A percentile compares a stretch with the other conserved stretches of the same genome.
phyloP scores from a whole-genome alignment of 106 monocot genomes.

The Allium sativum region DNA sequence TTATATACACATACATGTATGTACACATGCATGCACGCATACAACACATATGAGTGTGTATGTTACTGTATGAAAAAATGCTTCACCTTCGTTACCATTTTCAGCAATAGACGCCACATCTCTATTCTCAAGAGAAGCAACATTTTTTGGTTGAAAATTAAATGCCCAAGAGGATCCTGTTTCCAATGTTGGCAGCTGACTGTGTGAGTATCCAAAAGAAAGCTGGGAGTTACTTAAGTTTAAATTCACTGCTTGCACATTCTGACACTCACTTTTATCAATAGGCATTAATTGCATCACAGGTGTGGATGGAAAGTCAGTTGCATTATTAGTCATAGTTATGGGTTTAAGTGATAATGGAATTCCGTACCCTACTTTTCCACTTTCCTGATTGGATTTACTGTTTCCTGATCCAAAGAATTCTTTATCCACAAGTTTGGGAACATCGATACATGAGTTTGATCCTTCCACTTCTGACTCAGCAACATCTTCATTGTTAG shows the following conservation, averaged over 20 bases:
- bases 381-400: slow-evolving; percentile 24
- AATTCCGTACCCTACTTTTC: slow-evolving; percentile 35
- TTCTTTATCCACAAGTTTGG: slow-evolving; percentile 29
- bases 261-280: slow-evolving; percentile 15
- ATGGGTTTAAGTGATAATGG: slow-evolving; percentile 40
- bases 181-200: slow-evolving; percentile 81
- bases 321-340: slow-evolving; percentile 16
- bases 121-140: slow-evolving; percentile 18
- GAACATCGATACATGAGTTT: slow-evolving; percentile 31
- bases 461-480: slow-evolving; percentile 81
- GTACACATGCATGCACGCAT: too few species aligned
- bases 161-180: slow-evolving; percentile 62
- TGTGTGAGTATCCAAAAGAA: slow-evolving; percentile 69
- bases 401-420: slow-evolving; percentile 9
- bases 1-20: too few species aligned
- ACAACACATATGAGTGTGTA: too few species aligned
- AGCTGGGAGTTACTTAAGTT: slow-evolving; percentile 25
- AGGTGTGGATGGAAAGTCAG: slow-evolving; percentile 21
- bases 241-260: slow-evolving; percentile 12
- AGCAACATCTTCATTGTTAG: slow-evolving; percentile 58
- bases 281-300: slow-evolving; percentile 44
- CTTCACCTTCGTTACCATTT: background rate
- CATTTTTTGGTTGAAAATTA: slow-evolving; percentile 30
- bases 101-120: slow-evolving; percentile 17
- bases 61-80: too few species aligned